Conservation (phyloP, 306 rosid genomes). For the Macrotyloma uniflorum region DNA sequence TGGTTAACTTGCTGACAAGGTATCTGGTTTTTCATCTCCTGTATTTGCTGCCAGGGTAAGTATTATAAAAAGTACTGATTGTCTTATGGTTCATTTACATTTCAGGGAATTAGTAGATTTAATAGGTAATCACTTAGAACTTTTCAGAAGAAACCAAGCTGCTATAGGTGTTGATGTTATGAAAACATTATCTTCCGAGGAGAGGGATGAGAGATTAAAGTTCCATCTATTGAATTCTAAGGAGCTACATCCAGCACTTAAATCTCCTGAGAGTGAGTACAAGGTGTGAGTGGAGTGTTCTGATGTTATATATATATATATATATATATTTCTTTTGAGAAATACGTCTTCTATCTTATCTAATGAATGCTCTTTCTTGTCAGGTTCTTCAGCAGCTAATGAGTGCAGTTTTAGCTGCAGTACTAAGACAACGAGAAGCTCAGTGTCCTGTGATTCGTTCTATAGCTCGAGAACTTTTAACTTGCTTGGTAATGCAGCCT, state of each 20-base stretch:
- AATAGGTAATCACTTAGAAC: constrained; percentile 85
- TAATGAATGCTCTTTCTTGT: constrained; percentile 39
- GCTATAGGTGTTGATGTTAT: constrained; percentile 87
- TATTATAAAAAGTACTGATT: constrained; percentile 6
- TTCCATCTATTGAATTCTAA: constrained; percentile 78
- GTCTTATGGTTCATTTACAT: constrained; percentile 40
- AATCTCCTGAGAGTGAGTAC: constrained; percentile 99
- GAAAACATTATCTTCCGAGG: constrained; percentile 90
- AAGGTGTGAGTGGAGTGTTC: constrained; percentile 98
- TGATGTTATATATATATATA: constrained; percentile 39
- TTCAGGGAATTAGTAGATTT: constrained; percentile 89
- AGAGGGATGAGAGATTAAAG: constrained; percentile 94
- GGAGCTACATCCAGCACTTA: constrained; percentile 97
- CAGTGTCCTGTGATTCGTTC: constrained; percentile 84
- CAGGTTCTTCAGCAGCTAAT: constrained; percentile 89
- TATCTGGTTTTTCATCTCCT: constrained; percentile 43
- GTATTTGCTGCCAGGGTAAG: constrained; percentile 23
- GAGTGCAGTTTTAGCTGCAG: constrained; percentile 84
- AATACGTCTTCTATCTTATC: constrained; percentile 40
- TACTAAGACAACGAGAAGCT: constrained; percentile 80
- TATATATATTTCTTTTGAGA: constrained; percentile 35
- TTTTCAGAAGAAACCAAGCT: constrained; percentile 96
- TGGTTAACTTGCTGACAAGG: constrained; percentile 94
- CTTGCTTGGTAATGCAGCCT: constrained; percentile 92
- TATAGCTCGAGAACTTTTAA: constrained; percentile 83